Conservation (phyloP, 192 early-diverging fungal species). For the Geosiphon pyriformis region DNA sequence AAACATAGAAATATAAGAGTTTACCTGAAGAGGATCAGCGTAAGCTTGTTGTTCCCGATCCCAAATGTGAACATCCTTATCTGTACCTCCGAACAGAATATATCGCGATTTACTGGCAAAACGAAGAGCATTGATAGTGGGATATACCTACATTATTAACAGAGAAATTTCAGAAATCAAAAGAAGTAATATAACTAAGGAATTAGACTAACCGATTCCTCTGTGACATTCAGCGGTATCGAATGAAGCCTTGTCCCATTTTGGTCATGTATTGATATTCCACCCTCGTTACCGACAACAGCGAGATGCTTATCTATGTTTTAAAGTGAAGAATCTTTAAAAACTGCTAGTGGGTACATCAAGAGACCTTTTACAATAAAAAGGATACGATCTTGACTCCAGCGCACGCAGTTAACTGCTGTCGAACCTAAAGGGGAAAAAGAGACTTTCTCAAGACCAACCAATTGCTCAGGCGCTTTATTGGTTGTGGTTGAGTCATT, state of each 20-base stretch:
- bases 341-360: background rate
- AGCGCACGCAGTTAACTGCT: conserved; percentile 10
- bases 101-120: conserved; percentile 19
- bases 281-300: background rate
- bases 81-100: conserved; percentile 24
- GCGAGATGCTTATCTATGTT: background rate
- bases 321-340: background rate
- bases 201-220: background rate
- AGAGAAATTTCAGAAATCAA: background rate
- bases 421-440: conserved; percentile 5
- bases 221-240: background rate
- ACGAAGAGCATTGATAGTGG: conserved; percentile 12
- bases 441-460: conserved; percentile 8
- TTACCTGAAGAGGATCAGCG: conserved; percentile 20
- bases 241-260: conserved; percentile 5
- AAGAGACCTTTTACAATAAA: background rate
- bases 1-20: background rate
- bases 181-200: background rate
- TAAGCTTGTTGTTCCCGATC: conserved; percentile 20
- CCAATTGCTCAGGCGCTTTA: background rate
- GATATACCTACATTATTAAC: background rate
- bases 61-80: conserved; percentile 24
- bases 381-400: conserved; percentile 24
- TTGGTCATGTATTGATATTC: conserved; percentile 19
- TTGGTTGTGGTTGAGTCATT: background rate